Conservation (phyloP, 2,329 filamentous ascomycete genomes). For the Cercospora nicotianae region DNA sequence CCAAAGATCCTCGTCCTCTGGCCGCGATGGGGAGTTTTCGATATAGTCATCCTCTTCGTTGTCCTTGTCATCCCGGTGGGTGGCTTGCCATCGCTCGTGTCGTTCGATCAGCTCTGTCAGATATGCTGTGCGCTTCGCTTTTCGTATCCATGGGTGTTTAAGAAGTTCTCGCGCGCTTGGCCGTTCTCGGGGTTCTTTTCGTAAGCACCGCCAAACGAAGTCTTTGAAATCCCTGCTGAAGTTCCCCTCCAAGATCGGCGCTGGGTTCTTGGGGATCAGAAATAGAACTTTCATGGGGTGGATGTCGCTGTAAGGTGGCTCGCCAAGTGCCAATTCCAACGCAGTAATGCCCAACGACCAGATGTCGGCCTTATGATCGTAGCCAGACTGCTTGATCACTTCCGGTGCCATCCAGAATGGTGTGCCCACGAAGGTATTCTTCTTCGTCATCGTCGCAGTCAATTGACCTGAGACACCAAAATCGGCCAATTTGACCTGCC, state of each 20-base stretch:
- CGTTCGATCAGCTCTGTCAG: constrained; percentile 93
- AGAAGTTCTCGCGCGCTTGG: constrained; percentile 84
- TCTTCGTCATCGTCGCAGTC: constrained; percentile 98
- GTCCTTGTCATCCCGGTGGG: constrained; percentile 70
- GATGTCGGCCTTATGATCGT: constrained; percentile 96
- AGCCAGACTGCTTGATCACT: constrained; percentile 97
- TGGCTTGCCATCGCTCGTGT: constrained; percentile 80
- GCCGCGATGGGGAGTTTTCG: constrained; percentile 44
- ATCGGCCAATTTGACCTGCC: constrained; percentile 94
- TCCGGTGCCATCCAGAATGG: constrained; percentile 99
- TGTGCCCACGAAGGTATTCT: constrained; percentile 97
- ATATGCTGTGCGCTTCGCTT: constrained; percentile 94
- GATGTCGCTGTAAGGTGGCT: constrained; percentile 93
- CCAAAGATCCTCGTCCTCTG: constrained; percentile 84
- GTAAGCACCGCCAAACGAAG: constrained; percentile 66
- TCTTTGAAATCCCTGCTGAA: constrained; percentile 53
- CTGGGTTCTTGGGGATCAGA: constrained; percentile 90
- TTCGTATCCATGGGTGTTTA: constrained; percentile 84
- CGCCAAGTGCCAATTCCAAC: constrained; percentile 84
- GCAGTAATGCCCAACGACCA: constrained; percentile 97
- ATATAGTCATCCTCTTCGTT: constrained; percentile 60
- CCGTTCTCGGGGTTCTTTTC: constrained; percentile 84
- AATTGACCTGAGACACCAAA: constrained; percentile 96
- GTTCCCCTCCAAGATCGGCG: constrained; percentile 65
- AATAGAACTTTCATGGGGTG: constrained; percentile 99